Evolutionary conservation across 805 yeast genomes (phyloP).

Genomic region (Yarrowia porcina): DNA sequence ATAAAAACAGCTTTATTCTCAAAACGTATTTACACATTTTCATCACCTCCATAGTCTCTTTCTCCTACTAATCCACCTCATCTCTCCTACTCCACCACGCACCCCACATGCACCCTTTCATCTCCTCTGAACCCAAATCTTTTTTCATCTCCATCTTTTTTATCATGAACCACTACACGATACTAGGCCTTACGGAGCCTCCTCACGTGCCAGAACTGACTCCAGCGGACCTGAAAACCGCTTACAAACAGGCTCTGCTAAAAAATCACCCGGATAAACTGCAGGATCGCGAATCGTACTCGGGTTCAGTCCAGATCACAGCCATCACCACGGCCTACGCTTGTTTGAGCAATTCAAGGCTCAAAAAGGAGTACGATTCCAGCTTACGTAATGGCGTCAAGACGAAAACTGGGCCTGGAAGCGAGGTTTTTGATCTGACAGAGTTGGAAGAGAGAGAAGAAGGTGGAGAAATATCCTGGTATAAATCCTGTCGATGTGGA

Average conservation of each 20-base stretch:
- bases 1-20: no score
- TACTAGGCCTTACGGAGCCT: conserved; percentile 11
- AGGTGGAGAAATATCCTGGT: conserved; percentile 34
- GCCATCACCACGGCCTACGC: conserved; percentile 62
- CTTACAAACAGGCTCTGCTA: conserved; percentile 62
- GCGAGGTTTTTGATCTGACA: conserved; percentile 64
- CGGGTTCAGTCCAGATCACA: conserved; percentile 36
- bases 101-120: neutral
- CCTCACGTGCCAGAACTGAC: neutral
- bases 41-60: no score
- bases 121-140: neutral
- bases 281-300: neutral
- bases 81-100: neutral
- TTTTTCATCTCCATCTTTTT: neutral
- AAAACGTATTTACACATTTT: no score
- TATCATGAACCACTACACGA: conserved; percentile 20
- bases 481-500: conserved; percentile 39
- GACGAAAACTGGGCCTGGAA: neutral
- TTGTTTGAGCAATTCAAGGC: conserved; percentile 45
- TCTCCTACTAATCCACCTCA: no score
- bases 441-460: conserved; percentile 50
- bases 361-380: no score
- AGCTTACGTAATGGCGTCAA: neutral
- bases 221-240: conserved; percentile 46
- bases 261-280: conserved; percentile 76